A percentile compares a stretch with the other conserved stretches of the same genome.
These are phyloP conservation scores for Aspergillus asperescens DNA, from an alignment of 495 filamentous ascomycete species.

Conservation along the genomic window DNA sequence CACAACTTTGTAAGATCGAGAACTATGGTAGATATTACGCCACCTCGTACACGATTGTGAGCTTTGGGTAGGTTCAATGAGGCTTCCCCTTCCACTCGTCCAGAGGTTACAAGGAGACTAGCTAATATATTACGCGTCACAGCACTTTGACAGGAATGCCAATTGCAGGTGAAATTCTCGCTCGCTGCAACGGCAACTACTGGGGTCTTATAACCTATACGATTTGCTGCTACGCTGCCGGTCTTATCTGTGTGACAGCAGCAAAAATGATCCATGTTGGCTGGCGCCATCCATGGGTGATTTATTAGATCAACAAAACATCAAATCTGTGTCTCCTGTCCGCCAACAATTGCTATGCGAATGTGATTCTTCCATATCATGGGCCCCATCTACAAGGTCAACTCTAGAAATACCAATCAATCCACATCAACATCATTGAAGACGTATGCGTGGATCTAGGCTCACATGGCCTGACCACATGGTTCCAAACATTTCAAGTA, in stretches of 20 bases:
- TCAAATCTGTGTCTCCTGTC: background rate
- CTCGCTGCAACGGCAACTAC: conserved; percentile 49
- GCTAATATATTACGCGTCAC: conserved; percentile 19
- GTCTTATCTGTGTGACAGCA: conserved; percentile 54
- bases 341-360: background rate
- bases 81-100: background rate
- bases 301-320: conserved; percentile 26
- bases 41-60: conserved; percentile 83
- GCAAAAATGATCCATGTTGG: conserved; percentile 64
- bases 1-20: conserved; percentile 81
- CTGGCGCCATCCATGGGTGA: conserved; percentile 48
- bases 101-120: too few relatives aligned
- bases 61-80: conserved; percentile 59
- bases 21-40: conserved; percentile 82
- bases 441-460: background rate
- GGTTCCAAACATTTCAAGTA: background rate
- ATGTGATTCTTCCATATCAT: background rate
- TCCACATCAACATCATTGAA: background rate
- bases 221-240: conserved; percentile 55
- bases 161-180: conserved; percentile 72
- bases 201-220: conserved; percentile 66
- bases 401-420: background rate
- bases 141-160: conserved; percentile 77
- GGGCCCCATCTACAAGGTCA: background rate
- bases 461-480: background rate